Base-by-base conservation (phyloP, 2,329 filamentous ascomycete species). In the Metarhizium brunneum region DNA sequence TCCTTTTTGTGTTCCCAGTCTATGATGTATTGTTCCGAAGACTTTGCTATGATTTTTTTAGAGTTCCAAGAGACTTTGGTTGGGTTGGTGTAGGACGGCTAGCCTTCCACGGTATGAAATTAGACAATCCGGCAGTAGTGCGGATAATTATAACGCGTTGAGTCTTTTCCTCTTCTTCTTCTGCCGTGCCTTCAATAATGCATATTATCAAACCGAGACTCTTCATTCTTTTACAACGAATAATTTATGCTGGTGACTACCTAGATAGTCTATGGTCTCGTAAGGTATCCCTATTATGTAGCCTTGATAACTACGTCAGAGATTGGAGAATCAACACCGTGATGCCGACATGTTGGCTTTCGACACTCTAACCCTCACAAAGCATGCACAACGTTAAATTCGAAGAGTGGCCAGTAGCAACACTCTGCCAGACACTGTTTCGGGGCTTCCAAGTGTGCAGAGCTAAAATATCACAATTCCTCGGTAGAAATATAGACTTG, bases 21-120 rank as follows among this genome's bases (percentile, higher is more conserved):
- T 35, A 20, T 47, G 16, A 38, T 18, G 6, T 55, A 45, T 29
- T 25, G 14, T 53, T 47, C 16, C 14, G 11, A 48, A 48, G 25
- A 29, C 25, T 11, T 38, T 40, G n/a, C 18, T 50, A 14, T 38
- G 32, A 18, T 35, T 42, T 49, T 25, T 49, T 36, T 47, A 50
- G 36, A 52, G 42, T 29, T 16, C n/a, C n/a, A 30, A n/a, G 6
- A 18, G 35, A 35, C 48, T 54, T 61, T 56, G 54, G 53, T 52
- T 50, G 47, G 32, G 54, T 47, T 58, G 49, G 47, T 47, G 50
- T 48, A 29, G 16, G 18, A 59, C 54, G 48, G 50, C 20, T 51
- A 47, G 49, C 42, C 35, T 43, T 40, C 51, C 30, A 43, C 43
- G 32, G 55, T 48, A 58, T 30, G 51, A 49, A 25, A 50, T 20